Percentiles rank a stretch among this genome's conserved stretches.
phyloP scores from a whole-genome alignment of 2,329 filamentous ascomycete genomes.

The Sphaerostilbella broomeana region DNA sequence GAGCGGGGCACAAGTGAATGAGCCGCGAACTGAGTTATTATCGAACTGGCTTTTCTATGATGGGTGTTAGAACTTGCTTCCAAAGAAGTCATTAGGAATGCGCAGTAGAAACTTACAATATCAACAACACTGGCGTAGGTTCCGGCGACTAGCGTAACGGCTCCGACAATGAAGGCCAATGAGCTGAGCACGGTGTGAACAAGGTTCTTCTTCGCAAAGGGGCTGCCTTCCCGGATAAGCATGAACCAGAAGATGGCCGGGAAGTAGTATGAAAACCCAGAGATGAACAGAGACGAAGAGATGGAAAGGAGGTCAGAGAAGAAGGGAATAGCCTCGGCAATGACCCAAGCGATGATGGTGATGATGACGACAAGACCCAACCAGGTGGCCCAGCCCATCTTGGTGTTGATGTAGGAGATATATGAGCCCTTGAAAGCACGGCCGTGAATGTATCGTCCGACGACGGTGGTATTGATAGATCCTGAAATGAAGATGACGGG shows the following conservation, averaged over 20 bases:
- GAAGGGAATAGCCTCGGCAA: slow-evolving; percentile 65
- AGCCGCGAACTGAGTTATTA: slow-evolving; percentile 7
- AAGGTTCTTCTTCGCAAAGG: slow-evolving; percentile 22
- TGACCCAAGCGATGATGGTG: slow-evolving; percentile 60
- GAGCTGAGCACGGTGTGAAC: slow-evolving; percentile 18
- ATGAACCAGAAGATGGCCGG: slow-evolving; percentile 37
- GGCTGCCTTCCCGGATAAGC: slow-evolving; percentile 25
- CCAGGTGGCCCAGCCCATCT: slow-evolving; percentile 49
- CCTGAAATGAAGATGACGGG: slow-evolving; percentile 71
- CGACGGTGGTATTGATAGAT: slow-evolving; percentile 55
- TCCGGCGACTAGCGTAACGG: slow-evolving; percentile 20
- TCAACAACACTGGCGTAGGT: slow-evolving; percentile 23
- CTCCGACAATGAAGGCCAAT: slow-evolving; percentile 21
- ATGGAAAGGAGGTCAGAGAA: slow-evolving; percentile 59
- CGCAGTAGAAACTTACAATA: slow-evolving; percentile 18
- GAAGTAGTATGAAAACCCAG: slow-evolving; percentile 30
- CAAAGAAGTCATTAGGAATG: not conserved
- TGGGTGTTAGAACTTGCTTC: slow-evolving; percentile 5
- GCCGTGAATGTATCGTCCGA: slow-evolving; percentile 40
- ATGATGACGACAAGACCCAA: slow-evolving; percentile 46
- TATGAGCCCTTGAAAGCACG: slow-evolving; percentile 38
- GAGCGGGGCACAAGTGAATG: slow-evolving; percentile 13
- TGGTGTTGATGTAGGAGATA: slow-evolving; percentile 42
- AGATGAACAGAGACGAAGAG: slow-evolving; percentile 43
- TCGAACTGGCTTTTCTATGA: slow-evolving; percentile 13